Evolutionary conservation across 2,329 filamentous ascomycete species (phyloP), one percentile per base, ranked within the genome.

Genomic region (Dactylellina haptotyla): DNA sequence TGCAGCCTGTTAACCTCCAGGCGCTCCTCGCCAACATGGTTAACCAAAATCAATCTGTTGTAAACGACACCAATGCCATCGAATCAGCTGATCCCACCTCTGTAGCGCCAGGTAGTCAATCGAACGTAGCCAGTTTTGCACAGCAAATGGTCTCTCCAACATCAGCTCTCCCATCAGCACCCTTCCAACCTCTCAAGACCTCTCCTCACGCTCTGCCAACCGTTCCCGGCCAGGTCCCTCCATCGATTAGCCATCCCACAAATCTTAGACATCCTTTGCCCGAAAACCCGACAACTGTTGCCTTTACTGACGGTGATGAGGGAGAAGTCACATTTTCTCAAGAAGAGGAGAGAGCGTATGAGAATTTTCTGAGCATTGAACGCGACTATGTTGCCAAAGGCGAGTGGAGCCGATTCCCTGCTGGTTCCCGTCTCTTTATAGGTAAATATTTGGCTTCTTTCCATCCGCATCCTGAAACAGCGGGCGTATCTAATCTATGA

Each of bases 371-470:
- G 65, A 84, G 85, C 41, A 88, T 92, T 76, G 91, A 94, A 81
- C 85, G 89, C 74, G 86, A 85, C 76, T 92, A 92, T 80, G 90
- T 92, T 77, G 87, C 87, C 0, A 90, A 93, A 78, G 90, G 89
- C 28, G 88, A 90, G 77, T 94, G 91, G 91, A 90, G 93, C 78
- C 87, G 88, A 75, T 94, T 94, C 78, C 91, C 91, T 0, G 84
- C 88, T 58, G 89, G 89, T 3, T 93, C 90, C 16, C 85, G 91
- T 72, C 85, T 95, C 57, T 94, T 94, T 79, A 91, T 95, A 79
- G 91, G 91, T 92, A 84, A 56, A 57, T 46, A 39, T 61, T 62
- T 64, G 75, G 71, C 76, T 73, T 61, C 76, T 5, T 32, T 64
- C 16, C 39, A 8, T 23, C 14, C n/a, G n/a, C n/a, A n/a, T n/a